Percentiles rank a stretch among this genome's conserved stretches.
phyloP scores from a whole-genome alignment of 2,329 filamentous ascomycete species.

The Pestalotiopsis sp. region DNA sequence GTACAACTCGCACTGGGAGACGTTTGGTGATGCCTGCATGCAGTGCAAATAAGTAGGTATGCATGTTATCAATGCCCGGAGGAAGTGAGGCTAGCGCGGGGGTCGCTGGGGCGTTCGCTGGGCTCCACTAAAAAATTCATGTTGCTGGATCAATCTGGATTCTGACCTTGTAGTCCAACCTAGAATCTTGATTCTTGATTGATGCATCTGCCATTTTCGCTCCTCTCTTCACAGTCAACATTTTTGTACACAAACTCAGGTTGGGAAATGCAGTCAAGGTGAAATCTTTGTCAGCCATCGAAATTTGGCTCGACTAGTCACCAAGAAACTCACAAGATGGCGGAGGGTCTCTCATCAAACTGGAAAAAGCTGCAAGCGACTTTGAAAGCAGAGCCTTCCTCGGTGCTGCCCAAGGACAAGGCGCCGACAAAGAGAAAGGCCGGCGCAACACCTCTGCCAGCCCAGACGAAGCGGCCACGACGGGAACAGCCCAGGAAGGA shows the following conservation, averaged over 20 bases:
- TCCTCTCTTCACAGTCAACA: too few relatives aligned
- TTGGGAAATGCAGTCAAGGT: not conserved
- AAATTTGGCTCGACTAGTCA: not conserved
- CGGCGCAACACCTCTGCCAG: constrained; percentile 22
- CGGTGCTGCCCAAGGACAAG: constrained; percentile 20
- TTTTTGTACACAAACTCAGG: not conserved
- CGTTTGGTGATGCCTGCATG: too few relatives aligned
- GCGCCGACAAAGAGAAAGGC: constrained; percentile 46
- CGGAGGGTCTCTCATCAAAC: constrained; percentile 63
- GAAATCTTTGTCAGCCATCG: not conserved
- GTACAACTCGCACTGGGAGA: too few relatives aligned
- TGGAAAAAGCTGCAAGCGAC: constrained; percentile 78
- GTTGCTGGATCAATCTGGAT: too few relatives aligned
- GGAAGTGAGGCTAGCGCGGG: too few relatives aligned
- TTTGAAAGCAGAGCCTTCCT: constrained; percentile 50
- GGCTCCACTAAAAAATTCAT: too few relatives aligned
- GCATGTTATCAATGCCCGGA: too few relatives aligned
- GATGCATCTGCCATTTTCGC: too few relatives aligned
- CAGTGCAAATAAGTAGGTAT: too few relatives aligned
- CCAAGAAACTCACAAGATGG: constrained; percentile 33
- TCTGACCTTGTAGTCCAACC: too few relatives aligned
- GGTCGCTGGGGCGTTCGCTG: too few relatives aligned
- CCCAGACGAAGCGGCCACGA: constrained; percentile 23
- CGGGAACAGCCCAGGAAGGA: constrained; percentile 13
- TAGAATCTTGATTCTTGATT: too few relatives aligned